Evolutionary conservation across 148 eudicot species (phyloP).

Genomic region (Rhododendron griersonianum): DNA sequence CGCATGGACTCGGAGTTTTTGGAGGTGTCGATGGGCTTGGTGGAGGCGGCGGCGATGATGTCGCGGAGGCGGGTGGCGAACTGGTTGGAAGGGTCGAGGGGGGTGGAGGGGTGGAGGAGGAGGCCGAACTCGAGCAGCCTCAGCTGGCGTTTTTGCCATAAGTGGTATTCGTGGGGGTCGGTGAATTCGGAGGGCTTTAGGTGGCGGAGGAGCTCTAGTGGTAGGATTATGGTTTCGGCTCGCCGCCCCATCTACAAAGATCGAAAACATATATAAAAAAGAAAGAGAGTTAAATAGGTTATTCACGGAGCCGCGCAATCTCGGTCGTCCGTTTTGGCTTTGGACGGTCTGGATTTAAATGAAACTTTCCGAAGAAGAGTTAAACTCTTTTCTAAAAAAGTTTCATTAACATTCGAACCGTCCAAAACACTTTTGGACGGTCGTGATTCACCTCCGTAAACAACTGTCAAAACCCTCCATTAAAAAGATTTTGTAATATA

Average conservation of each 20-base stretch:
- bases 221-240: constrained; percentile 84
- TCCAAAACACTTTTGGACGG: too few species aligned
- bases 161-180: constrained; percentile 58
- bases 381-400: too few species aligned
- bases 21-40: constrained; percentile 57
- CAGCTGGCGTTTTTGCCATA: constrained; percentile 81
- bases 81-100: constrained; percentile 47
- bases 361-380: too few species aligned
- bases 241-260: constrained; percentile 60
- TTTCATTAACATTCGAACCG: too few species aligned
- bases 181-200: constrained; percentile 77
- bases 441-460: too few species aligned
- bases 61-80: constrained; percentile 41
- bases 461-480: too few species aligned
- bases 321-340: too few species aligned
- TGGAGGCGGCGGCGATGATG: constrained; percentile 36
- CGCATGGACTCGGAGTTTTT: constrained; percentile 69
- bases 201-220: constrained; percentile 88
- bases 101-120: constrained; percentile 55
- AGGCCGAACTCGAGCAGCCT: constrained; percentile 66
- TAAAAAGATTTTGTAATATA: too few species aligned
- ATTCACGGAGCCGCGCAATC: too few species aligned
- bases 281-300: too few species aligned
- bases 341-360: too few species aligned
- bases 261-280: too few species aligned